A percentile compares a stretch with the other conserved stretches of the same genome.
Evolutionary conservation across 1,284 basidiomycete genomes (phyloP).

Genomic region (Malassezia vespertilionis): DNA sequence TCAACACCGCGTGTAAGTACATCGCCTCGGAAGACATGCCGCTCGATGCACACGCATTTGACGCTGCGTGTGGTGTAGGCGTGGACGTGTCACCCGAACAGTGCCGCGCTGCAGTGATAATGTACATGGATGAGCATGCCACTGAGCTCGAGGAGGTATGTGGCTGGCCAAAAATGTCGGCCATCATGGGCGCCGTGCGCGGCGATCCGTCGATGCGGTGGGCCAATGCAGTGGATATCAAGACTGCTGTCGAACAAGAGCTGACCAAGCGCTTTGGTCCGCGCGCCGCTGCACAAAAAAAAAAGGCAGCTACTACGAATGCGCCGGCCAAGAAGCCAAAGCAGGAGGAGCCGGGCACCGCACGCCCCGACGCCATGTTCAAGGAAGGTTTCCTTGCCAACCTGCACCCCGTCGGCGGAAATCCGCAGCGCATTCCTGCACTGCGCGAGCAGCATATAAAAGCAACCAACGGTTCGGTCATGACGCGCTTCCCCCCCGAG

Average conservation of each 20-base stretch:
- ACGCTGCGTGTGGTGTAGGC: slow-evolving; percentile 69
- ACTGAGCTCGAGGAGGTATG: slow-evolving; percentile 49
- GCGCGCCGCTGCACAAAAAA: slow-evolving; percentile 52
- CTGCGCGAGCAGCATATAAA: slow-evolving; percentile 73
- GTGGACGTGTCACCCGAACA: slow-evolving; percentile 66
- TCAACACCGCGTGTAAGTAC: slow-evolving; percentile 62
- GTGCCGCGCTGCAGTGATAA: slow-evolving; percentile 56
- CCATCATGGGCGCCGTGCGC: slow-evolving; percentile 39
- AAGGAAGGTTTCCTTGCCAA: slow-evolving; percentile 86
- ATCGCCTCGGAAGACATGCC: slow-evolving; percentile 55
- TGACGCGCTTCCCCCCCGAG: slow-evolving; percentile 96
- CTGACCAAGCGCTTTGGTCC: slow-evolving; percentile 69
- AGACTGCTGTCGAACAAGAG: slow-evolving; percentile 68
- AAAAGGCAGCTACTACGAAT: slow-evolving; percentile 39
- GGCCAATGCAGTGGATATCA: slow-evolving; percentile 80
- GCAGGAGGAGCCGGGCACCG: slow-evolving; percentile 18
- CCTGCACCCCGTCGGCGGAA: slow-evolving; percentile 87
- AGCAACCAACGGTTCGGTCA: slow-evolving; percentile 70
- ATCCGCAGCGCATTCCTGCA: slow-evolving; percentile 70
- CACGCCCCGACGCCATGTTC: slow-evolving; percentile 61
- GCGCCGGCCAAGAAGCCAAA: slow-evolving; percentile 6
- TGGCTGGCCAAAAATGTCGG: slow-evolving; percentile 36
- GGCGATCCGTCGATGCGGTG: slow-evolving; percentile 54
- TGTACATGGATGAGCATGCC: slow-evolving; percentile 53
- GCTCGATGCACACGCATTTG: slow-evolving; percentile 64